Conservation (phyloP, 805 yeast species). For the Ogataea pilisensis region DNA sequence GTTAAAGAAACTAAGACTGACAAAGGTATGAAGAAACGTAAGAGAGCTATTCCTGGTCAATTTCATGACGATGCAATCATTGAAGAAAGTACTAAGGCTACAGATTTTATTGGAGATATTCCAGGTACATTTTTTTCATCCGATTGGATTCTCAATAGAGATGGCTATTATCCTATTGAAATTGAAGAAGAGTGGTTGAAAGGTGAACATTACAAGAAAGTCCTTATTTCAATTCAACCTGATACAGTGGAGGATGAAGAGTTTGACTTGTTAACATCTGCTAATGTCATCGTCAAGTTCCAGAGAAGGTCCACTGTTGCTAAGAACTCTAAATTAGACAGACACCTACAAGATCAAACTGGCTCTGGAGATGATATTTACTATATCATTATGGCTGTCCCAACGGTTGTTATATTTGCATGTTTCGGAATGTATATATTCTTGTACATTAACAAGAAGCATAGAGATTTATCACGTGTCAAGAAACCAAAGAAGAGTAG, state of each 20-base stretch:
- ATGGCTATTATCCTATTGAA: slow-evolving; percentile 63
- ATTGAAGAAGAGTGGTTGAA: slow-evolving; percentile 62
- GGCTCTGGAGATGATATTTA: slow-evolving; percentile 44
- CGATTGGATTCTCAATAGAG: slow-evolving; percentile 62
- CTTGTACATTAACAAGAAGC: slow-evolving; percentile 49
- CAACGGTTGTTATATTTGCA: slow-evolving; percentile 58
- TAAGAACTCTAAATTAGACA: slow-evolving; percentile 36
- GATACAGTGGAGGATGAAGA: slow-evolving; percentile 62
- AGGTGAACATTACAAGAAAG: slow-evolving; percentile 48
- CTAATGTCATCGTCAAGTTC: slow-evolving; percentile 41
- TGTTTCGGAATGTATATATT: slow-evolving; percentile 64
- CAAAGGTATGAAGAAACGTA: slow-evolving; percentile 48
- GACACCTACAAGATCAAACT: slow-evolving; percentile 30
- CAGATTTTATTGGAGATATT: slow-evolving; percentile 24
- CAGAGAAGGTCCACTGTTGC: slow-evolving; percentile 51
- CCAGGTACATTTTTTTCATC: slow-evolving; percentile 52
- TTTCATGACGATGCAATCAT: slow-evolving; percentile 16
- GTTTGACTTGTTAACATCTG: slow-evolving; percentile 45
- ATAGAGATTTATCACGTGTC: slow-evolving; percentile 48
- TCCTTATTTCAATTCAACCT: slow-evolving; percentile 72
- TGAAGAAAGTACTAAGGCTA: slow-evolving; percentile 13
- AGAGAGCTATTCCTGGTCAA: slow-evolving; percentile 29
- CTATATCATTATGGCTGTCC: slow-evolving; percentile 63
- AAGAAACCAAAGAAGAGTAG: slow-evolving; percentile 35
- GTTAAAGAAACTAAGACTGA: slow-evolving; percentile 51